Evolutionary conservation across 345 rosid genomes (phyloP).

Genomic region (Nasturtium officinale): DNA sequence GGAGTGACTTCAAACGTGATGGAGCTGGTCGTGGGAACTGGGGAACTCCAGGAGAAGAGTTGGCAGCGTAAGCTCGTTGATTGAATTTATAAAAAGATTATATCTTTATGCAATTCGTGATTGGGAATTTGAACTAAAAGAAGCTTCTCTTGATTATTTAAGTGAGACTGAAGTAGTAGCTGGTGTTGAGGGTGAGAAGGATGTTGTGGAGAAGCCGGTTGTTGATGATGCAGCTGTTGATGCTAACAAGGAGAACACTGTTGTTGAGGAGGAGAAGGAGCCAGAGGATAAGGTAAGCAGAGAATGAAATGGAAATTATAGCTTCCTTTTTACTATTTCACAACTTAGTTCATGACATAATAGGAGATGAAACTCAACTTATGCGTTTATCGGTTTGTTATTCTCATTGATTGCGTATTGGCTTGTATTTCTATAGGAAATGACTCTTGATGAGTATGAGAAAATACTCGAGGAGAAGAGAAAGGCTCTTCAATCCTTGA

Average conservation of each 20-base stretch:
- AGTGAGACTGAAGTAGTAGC: constrained; percentile 75
- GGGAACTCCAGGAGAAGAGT: constrained; percentile 83
- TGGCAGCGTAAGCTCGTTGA: constrained; percentile 58
- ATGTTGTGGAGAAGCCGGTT: constrained; percentile 57
- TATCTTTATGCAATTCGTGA: background rate
- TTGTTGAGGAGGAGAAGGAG: constrained; percentile 68
- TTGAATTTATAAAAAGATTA: background rate
- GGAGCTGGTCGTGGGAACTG: constrained; percentile 96
- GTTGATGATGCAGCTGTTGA: constrained; percentile 66
- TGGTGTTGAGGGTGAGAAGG: constrained; percentile 56
- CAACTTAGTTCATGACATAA: background rate
- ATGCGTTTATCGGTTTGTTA: background rate
- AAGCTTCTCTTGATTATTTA: constrained; percentile 26
- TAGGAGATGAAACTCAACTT: constrained; percentile 1
- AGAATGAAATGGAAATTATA: background rate
- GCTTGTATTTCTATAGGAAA: constrained; percentile 55
- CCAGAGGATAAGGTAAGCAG: constrained; percentile 76
- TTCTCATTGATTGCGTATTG: background rate
- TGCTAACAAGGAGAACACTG: constrained; percentile 70
- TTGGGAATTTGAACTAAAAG: constrained; percentile 20
- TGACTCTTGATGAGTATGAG: constrained; percentile 97
- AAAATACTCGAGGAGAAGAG: constrained; percentile 83
- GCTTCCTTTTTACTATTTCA: background rate
- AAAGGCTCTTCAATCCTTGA: constrained; percentile 65
- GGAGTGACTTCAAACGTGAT: constrained; percentile 79